Base-by-base conservation (phyloP, 768 basidiomycete species). In the Megacollybia marginata region DNA sequence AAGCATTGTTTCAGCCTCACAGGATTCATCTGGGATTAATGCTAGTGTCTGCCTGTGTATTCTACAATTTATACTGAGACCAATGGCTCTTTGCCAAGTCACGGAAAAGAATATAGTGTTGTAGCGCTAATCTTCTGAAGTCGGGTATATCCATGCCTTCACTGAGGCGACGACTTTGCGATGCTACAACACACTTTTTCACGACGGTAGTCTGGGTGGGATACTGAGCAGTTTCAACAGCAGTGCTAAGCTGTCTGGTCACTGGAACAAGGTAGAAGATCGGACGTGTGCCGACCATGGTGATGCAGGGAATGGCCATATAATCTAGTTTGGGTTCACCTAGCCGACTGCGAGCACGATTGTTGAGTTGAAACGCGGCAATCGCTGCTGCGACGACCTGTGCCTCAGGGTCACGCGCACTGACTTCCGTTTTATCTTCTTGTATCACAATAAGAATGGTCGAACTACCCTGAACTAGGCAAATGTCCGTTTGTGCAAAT, bases 341-440 rank as follows among this genome's bases (percentile, higher is more conserved):
- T 33, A 49, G 16, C n/a, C 44, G 23, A 15, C n/a, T 47, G 7
- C 58, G 57, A 18, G 13, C 50, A n/a, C 44, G 16, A 46, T 63
- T 65, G 51, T 66, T 67, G 44, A 45, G 34, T 44, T 57, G 55
- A 52, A 61, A 65, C 16, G 64, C 48, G 4, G 66, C 65, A 44
- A 67, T 64, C n/a, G 64, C 66, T 42, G 54, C 52, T 8, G 64
- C 62, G 34, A 66, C 61, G 44, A 65, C 50, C 49, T 58, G 60
- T 5, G 62, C 47, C 46, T 62, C 62, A n/a, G 65, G 58, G 46
- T 63, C 35, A 6, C 34, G 44, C 49, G 10, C 44, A 46, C 35
- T 38, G 11, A 38, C 35, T 11, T 11, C 16, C 35, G 35, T 48
- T 33, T 60, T 53, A 28, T 55, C 48, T 38, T 8, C 53, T 46